A percentile compares a stretch with the other conserved stretches of the same genome.
Evolutionary conservation across 352 stramenopile genomes (phyloP).

Genomic region (Phytophthora tentaculata): DNA sequence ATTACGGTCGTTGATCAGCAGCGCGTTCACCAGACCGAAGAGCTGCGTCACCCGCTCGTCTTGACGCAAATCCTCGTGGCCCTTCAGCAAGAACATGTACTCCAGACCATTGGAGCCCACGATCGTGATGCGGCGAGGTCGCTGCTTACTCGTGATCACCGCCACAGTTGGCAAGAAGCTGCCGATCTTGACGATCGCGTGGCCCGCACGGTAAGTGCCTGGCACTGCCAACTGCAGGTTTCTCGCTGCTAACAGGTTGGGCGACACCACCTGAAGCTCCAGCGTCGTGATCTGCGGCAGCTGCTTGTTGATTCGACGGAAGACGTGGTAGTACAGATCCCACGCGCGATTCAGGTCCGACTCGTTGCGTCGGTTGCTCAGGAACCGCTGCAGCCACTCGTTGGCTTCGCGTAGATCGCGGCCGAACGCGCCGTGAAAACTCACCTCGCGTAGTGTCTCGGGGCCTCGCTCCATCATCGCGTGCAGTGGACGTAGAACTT

Average conservation of each 20-base stretch:
- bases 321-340: conserved; percentile 99
- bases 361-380: conserved; percentile 64
- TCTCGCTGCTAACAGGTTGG: conserved; percentile 90
- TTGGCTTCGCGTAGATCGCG: conserved; percentile 89
- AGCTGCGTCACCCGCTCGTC: conserved; percentile 99
- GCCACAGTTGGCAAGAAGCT: conserved; percentile 94
- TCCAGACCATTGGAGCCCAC: conserved; percentile 96
- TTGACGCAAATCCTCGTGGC: conserved; percentile 99
- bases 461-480: conserved; percentile 90
- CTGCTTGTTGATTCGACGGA: conserved; percentile 90
- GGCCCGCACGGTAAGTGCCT: conserved; percentile 84
- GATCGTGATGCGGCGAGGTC: conserved; percentile 95
- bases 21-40: conserved; percentile 99
- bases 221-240: conserved; percentile 97
- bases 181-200: conserved; percentile 75
- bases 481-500: conserved; percentile 94
- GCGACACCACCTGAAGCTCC: conserved; percentile 96
- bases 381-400: conserved; percentile 76
- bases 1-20: conserved; percentile 96
- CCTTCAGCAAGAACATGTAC: conserved; percentile 99
- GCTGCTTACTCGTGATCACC: conserved; percentile 98
- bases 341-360: conserved; percentile 95
- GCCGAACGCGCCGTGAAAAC: conserved; percentile 92
- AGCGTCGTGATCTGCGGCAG: conserved; percentile 95
- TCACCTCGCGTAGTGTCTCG: conserved; percentile 79